A percentile compares a stretch with the other conserved stretches of the same genome.
Evolutionary conservation across 192 early-diverging fungal genomes (phyloP).

Genomic region (Chytriomyces confervae): DNA sequence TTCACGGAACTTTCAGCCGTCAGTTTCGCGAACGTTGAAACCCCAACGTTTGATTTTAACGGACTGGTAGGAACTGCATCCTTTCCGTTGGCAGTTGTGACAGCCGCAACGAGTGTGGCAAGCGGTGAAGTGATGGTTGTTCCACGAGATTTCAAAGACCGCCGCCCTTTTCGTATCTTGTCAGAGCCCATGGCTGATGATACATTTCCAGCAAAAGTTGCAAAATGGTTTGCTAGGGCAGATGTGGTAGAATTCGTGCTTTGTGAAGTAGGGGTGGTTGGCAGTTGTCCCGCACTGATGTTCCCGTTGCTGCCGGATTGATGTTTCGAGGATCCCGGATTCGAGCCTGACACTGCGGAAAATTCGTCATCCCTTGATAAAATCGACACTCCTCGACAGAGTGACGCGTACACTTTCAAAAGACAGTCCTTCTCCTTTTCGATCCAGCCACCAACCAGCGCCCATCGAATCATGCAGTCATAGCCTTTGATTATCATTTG

Average conservation of each 20-base stretch:
- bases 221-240: slow-evolving; percentile 29
- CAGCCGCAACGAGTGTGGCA: neutral
- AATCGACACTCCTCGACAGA: slow-evolving; percentile 73
- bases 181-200: neutral
- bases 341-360: slow-evolving; percentile 27
- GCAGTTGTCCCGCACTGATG: neutral
- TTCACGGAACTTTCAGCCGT: slow-evolving; percentile 66
- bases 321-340: neutral
- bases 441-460: slow-evolving; percentile 78
- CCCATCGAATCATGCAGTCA: slow-evolving; percentile 79
- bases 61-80: slow-evolving; percentile 37
- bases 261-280: neutral
- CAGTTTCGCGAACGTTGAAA: slow-evolving; percentile 60
- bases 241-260: neutral
- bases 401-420: slow-evolving; percentile 67
- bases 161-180: neutral
- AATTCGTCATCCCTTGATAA: slow-evolving; percentile 65
- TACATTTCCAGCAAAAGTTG: slow-evolving; percentile 25
- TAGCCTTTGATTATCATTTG: slow-evolving; percentile 71
- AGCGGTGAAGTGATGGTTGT: neutral
- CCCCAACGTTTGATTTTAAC: slow-evolving; percentile 37
- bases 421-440: slow-evolving; percentile 72
- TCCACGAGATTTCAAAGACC: neutral
- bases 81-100: slow-evolving; percentile 28
- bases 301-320: slow-evolving; percentile 16